Evolutionary conservation across 805 yeast species (phyloP).

Genomic region (Babjeviella inositovora): DNA sequence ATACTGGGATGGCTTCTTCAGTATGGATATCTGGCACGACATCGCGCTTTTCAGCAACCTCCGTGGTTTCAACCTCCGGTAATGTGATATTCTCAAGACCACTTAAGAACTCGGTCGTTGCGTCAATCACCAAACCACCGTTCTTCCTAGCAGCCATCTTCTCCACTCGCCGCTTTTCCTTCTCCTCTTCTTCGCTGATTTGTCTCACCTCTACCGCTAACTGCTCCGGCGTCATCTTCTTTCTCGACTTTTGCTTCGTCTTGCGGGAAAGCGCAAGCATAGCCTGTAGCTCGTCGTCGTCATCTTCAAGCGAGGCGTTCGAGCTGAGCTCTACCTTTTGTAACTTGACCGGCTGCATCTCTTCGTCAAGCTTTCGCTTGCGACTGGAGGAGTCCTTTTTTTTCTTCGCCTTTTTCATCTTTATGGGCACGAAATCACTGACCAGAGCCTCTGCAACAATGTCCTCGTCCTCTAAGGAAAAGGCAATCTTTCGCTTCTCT

Average conservation of each 20-base stretch:
- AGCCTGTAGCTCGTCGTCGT: slow-evolving; percentile 15
- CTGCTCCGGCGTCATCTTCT: background rate
- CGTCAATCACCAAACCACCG: slow-evolving; percentile 12
- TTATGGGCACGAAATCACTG: slow-evolving; percentile 10
- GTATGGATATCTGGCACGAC: slow-evolving; percentile 8
- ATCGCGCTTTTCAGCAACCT: slow-evolving; percentile 13
- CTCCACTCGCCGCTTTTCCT: slow-evolving; percentile 5
- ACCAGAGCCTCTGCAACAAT: too few species aligned
- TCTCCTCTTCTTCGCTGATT: background rate
- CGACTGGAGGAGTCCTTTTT: slow-evolving; percentile 6
- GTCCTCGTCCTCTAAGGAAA: too few species aligned
- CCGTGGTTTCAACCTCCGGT: slow-evolving; percentile 8
- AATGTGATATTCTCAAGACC: slow-evolving; percentile 7
- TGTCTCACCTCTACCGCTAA: background rate
- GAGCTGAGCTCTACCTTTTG: background rate
- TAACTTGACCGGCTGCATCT: background rate
- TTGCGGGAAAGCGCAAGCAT: slow-evolving; percentile 3
- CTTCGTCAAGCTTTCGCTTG: slow-evolving; percentile 3
- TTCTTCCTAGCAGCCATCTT: slow-evolving; percentile 3
- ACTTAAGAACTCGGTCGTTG: slow-evolving; percentile 16
- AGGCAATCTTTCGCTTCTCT: too few species aligned
- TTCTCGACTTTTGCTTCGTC: slow-evolving; percentile 1
- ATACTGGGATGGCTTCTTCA: slow-evolving; percentile 11
- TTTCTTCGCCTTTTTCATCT: slow-evolving; percentile 10
- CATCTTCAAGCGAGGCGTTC: slow-evolving; percentile 5